Evolutionary conservation across 371 early-diverging fungal genomes (phyloP).

Genomic region (Coelomomyces lativittatus): DNA sequence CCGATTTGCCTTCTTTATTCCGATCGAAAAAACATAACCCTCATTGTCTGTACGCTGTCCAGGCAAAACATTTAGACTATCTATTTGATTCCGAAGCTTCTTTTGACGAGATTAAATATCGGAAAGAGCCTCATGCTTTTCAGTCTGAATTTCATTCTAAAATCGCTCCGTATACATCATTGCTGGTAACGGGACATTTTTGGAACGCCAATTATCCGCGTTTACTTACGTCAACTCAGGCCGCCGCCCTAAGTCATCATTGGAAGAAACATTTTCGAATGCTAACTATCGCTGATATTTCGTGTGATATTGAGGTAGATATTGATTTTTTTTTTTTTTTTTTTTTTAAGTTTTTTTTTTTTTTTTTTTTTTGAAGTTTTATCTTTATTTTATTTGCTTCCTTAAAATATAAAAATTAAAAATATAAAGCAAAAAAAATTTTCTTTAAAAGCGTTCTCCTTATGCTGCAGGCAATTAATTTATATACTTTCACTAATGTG

Average conservation of each 20-base stretch:
- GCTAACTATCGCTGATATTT: slow-evolving; percentile 76
- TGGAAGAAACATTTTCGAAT: slow-evolving; percentile 47
- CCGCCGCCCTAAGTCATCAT: slow-evolving; percentile 38
- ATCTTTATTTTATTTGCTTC: not conserved
- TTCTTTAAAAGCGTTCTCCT: too few relatives aligned
- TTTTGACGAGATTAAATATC: slow-evolving; percentile 17
- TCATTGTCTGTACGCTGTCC: slow-evolving; percentile 56
- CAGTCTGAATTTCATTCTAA: slow-evolving; percentile 64
- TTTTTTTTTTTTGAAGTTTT: too few relatives aligned
- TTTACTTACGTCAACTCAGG: slow-evolving; percentile 61
- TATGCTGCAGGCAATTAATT: too few relatives aligned
- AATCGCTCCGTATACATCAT: slow-evolving; percentile 74
- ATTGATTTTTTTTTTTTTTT: too few relatives aligned
- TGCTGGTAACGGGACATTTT: slow-evolving; percentile 84
- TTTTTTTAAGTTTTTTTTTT: too few relatives aligned
- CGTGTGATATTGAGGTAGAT: slow-evolving; percentile 76
- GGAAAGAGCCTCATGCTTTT: slow-evolving; percentile 59
- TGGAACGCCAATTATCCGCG: slow-evolving; percentile 81
- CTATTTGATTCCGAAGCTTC: slow-evolving; percentile 40
- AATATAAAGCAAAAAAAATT: too few relatives aligned
- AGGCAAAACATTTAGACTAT: slow-evolving; percentile 62
- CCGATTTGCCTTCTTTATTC: slow-evolving; percentile 52
- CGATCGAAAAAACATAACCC: slow-evolving; percentile 24
- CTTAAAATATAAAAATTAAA: too few relatives aligned
- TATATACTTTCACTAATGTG: too few relatives aligned